Evolutionary conservation across 768 basidiomycete species (phyloP).

Genomic region (Gloeopeniophorella convolvens): DNA sequence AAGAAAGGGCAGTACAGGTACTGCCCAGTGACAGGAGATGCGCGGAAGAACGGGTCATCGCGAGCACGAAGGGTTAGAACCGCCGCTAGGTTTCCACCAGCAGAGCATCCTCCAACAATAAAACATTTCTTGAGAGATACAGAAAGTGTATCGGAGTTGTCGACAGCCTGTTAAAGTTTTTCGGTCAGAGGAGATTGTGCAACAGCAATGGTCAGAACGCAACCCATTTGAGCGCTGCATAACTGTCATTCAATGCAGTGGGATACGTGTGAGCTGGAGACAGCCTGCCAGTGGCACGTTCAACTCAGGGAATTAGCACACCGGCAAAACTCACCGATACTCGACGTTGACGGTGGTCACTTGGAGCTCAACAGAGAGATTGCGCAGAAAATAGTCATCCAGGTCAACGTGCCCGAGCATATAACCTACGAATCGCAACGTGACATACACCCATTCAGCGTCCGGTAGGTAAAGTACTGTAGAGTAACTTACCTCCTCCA

Average conservation of each 20-base stretch:
- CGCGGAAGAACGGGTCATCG: slow-evolving; percentile 22
- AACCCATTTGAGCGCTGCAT: slow-evolving; percentile 25
- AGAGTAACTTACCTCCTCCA: slow-evolving; percentile 4
- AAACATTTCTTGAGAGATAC: slow-evolving; percentile 22
- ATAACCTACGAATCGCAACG: not conserved
- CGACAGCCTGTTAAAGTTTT: slow-evolving; percentile 15
- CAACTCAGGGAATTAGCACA: not conserved
- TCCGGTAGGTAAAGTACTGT: not conserved
- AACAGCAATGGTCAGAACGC: too few species aligned
- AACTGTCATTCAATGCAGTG: slow-evolving; percentile 20
- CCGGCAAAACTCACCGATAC: slow-evolving; percentile 8
- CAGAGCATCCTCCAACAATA: slow-evolving; percentile 24
- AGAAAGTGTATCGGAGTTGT: slow-evolving; percentile 8
- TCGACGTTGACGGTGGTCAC: slow-evolving; percentile 16
- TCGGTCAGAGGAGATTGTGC: too few species aligned
- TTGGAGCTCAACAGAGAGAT: slow-evolving; percentile 11
- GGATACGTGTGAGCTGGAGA: slow-evolving; percentile 22
- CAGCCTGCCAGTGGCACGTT: not conserved
- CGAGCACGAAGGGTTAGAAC: slow-evolving; percentile 22
- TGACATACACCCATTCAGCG: not conserved
- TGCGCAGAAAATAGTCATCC: slow-evolving; percentile 18
- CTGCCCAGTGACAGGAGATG: slow-evolving; percentile 23
- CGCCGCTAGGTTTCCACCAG: slow-evolving; percentile 24
- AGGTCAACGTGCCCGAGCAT: slow-evolving; percentile 16
- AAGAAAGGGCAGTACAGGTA: slow-evolving; percentile 21